Evolutionary conservation across 2,329 filamentous ascomycete genomes (phyloP).

Genomic region (Beauveria varroae): DNA sequence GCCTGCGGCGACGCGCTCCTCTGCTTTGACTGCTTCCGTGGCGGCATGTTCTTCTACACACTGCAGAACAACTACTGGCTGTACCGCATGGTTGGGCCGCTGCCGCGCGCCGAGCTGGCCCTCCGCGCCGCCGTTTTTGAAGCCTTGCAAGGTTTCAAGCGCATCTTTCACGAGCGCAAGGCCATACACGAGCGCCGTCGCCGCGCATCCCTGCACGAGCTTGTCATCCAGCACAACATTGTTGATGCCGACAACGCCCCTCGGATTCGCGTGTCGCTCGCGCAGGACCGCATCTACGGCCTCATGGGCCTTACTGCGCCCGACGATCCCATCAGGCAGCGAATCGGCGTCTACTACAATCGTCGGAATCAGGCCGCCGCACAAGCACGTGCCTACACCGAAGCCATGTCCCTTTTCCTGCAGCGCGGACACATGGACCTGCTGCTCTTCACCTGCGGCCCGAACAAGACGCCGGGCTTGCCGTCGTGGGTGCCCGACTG

Average conservation of each 20-base stretch:
- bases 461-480: conserved; percentile 16
- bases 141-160: conserved; percentile 16
- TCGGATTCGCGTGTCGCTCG: conserved; percentile 19
- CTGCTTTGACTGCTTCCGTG: conserved; percentile 21
- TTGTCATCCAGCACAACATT: conserved; percentile 22
- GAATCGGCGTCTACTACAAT: conserved; percentile 15
- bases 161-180: conserved; percentile 24
- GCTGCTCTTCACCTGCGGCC: conserved; percentile 23
- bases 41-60: conserved; percentile 21
- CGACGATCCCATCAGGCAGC: conserved; percentile 15
- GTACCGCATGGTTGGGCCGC: neutral
- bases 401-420: conserved; percentile 18
- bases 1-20: conserved; percentile 21
- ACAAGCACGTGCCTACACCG: conserved; percentile 14
- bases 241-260: conserved; percentile 15
- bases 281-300: conserved; percentile 25
- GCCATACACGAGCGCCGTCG: conserved; percentile 18
- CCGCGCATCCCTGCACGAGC: conserved; percentile 18
- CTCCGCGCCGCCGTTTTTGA: conserved; percentile 17
- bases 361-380: conserved; percentile 5
- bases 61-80: conserved; percentile 25
- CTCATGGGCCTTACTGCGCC: conserved; percentile 22
- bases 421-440: conserved; percentile 18
- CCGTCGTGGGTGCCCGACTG: conserved; percentile 30
- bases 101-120: conserved; percentile 13